Evolutionary conservation across 306 rosid genomes (phyloP), one percentile per base, ranked within the genome.

Genomic region (Citrullus colocynthis): DNA sequence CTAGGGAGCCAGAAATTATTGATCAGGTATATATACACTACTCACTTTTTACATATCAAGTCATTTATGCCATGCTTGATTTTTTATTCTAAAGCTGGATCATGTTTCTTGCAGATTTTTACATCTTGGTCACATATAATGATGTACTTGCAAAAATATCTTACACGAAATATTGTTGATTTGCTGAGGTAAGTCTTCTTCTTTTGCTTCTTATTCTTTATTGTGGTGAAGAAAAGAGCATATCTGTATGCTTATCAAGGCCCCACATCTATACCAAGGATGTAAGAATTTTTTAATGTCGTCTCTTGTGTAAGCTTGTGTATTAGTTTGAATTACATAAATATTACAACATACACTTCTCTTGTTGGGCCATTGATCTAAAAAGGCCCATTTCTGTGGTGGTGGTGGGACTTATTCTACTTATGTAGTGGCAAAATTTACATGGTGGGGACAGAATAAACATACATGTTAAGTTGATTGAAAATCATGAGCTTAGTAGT

Each of bases 91-190:
- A 56, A 52, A 59, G 54, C 44, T 15, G 55, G 78, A 81, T 9
- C 78, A 67, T 76, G 78, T 42, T 41, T 77, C 36, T 11, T 83
- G 90, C 95, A 94, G 98, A 89, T 90, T 49, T 92, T 94, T 85
- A 86, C 76, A 16, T 87, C 98, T 24, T 94, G 96, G 97, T 92
- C 96, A 48, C 83, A 65, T 74, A 82, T 90, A 80, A 89, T 90
- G 98, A 89, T 90, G 97, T 67, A 88, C 80, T 81, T 94, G 79
- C 96, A 92, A 84, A 94, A 88, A 82, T 94, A 94, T 85, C 88
- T 94, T 39, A 76, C 78, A 69, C 84, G 82, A 32, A 76, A 86
- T 80, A 82, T 93, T 32, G 81, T 78, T 67, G 75, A 81, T 75
- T 81, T 92, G 82, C 92, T 94, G 76, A 89, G 84, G 98, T 94